A percentile compares a stretch with the other conserved stretches of the same genome.
Conservation (phyloP, 176 grass and related monocot genomes). For the Paspalum vaginatum region DNA sequence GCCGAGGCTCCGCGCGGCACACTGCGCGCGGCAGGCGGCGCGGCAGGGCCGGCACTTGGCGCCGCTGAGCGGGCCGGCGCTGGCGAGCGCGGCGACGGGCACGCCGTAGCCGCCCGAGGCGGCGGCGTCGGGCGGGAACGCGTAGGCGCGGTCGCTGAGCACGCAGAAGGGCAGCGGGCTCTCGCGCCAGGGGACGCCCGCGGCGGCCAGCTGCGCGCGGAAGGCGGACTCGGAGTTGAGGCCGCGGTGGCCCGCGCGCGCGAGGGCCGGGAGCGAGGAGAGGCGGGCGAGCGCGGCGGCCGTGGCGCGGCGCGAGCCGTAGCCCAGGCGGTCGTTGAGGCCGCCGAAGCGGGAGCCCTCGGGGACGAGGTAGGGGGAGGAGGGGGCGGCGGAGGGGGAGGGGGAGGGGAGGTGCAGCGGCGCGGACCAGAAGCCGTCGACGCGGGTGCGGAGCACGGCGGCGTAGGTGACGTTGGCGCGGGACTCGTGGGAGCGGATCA, state of each 20-base stretch:
- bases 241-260: constrained; percentile 37
- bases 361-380: constrained; percentile 57
- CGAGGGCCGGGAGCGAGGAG: constrained; percentile 51
- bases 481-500: constrained; percentile 63
- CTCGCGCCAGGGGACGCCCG: constrained; percentile 18
- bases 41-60: constrained; percentile 81
- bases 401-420: constrained; percentile 18
- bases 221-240: constrained; percentile 83
- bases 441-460: constrained; percentile 74
- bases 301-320: constrained; percentile 45
- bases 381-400: neutral
- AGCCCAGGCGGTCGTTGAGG: constrained; percentile 80
- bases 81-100: constrained; percentile 66
- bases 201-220: constrained; percentile 54
- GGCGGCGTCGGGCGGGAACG: constrained; percentile 42
- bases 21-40: constrained; percentile 38
- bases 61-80: constrained; percentile 71
- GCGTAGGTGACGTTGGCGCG: constrained; percentile 60
- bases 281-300: constrained; percentile 59
- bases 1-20: neutral
- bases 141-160: constrained; percentile 66
- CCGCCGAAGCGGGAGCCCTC: constrained; percentile 71
- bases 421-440: constrained; percentile 71
- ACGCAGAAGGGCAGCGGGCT: constrained; percentile 67
- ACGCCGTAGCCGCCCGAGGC: constrained; percentile 46